Evolutionary conservation across 2,329 filamentous ascomycete species (phyloP), one percentile per base, ranked within the genome.

Genomic region (Cladosporium sphaerospermum): DNA sequence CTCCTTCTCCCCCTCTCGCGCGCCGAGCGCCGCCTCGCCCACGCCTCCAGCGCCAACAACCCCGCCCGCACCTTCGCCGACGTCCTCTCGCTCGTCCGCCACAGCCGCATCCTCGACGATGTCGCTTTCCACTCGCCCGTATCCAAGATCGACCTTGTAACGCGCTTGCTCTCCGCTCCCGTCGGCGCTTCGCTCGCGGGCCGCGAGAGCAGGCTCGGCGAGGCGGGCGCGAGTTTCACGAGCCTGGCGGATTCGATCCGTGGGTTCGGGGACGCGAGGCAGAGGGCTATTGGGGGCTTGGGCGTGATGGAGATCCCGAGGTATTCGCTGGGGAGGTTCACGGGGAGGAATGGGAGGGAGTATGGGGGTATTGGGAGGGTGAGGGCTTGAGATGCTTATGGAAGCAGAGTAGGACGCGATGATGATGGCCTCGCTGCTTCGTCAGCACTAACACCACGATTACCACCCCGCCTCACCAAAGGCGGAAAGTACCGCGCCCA

Each of bases 71-170:
- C 80, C 44, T 76, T 95, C 14, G 86, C 87, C 1, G 89, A 91
- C 66, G 76, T 91, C 18, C 79, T 95, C 60, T 85, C 83, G 64
- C 91, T 92, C 66, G 75, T 92, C 40, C 83, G 88, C 55, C 84
- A 85, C 60, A 84, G 84, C 41, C 84, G 85, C 19, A 74, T 95
- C 14, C 74, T 88, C 2, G 75, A 80, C 4, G 90, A 96, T 63
- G 77, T 83, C 9, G 80, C 86, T 0, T 92, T 96, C 66, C 78
- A 83, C 47, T 79, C 83, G 36, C 81, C 85, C 2, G 75, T 77
- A 28, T 83, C 78, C n/a, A 85, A 84, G 58, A 75, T 75, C 0
- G 85, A 90, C 58, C 77, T 96, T 16, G 78, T 85, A 18, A 82
- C 79, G 0, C 76, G 86, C 40, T 73, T 96, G 2, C 83, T 88